Percentiles rank a stretch among this genome's conserved stretches.
Evolutionary conservation across 768 basidiomycete species (phyloP).

Genomic region (Termitomyces sp.): DNA sequence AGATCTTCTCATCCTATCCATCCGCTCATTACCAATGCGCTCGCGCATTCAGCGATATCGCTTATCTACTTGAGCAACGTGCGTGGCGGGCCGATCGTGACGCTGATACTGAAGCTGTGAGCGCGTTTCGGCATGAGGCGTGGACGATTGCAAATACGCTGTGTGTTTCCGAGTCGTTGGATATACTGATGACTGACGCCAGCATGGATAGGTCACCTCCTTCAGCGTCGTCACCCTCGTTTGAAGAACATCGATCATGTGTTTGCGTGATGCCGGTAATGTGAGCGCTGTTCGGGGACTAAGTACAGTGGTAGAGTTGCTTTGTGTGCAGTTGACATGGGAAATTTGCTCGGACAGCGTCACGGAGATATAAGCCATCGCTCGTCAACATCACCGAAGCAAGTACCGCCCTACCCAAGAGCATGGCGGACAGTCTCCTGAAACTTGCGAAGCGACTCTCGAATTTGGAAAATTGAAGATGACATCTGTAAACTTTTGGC

Average conservation of each 20-base stretch:
- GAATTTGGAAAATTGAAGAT: too few species aligned
- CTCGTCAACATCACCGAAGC: background rate
- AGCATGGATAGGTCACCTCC: slow-evolving; percentile 1
- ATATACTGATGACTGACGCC: background rate
- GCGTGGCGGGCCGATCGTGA: slow-evolving; percentile 70
- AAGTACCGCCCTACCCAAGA: background rate
- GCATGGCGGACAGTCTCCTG: background rate
- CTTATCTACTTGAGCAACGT: slow-evolving; percentile 53
- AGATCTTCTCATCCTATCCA: slow-evolving; percentile 58
- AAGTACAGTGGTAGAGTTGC: too few species aligned
- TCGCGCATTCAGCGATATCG: slow-evolving; percentile 59
- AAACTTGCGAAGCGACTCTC: too few species aligned
- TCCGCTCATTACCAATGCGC: slow-evolving; percentile 60
- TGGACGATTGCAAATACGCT: slow-evolving; percentile 43
- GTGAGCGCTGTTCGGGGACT: slow-evolving; percentile 6
- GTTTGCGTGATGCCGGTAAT: slow-evolving; percentile 24
- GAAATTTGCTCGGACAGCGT: background rate
- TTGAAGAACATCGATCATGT: slow-evolving; percentile 9
- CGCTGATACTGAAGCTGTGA: slow-evolving; percentile 63
- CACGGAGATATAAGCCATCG: too few species aligned
- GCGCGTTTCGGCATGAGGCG: slow-evolving; percentile 66
- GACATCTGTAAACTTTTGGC: too few species aligned
- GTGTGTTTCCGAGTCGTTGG: slow-evolving; percentile 17
- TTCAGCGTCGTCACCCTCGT: slow-evolving; percentile 3
- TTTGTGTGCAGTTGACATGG: background rate